phyloP scores from a whole-genome alignment of 306 rosid species.

The Cercis canadensis region DNA sequence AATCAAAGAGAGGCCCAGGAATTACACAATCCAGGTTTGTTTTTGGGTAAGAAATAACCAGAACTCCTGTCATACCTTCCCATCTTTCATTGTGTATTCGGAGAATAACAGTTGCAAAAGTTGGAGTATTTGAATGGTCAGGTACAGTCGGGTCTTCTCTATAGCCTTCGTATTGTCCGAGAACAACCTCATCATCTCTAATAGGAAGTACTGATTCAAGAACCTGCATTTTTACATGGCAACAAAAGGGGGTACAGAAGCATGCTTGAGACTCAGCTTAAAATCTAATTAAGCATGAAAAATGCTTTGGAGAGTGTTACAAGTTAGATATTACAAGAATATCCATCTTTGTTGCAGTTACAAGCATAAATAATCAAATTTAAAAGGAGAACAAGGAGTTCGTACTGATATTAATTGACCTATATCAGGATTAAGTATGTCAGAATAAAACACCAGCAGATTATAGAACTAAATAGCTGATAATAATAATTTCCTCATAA shows the following conservation, averaged over 20 bases:
- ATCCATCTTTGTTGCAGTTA: background rate
- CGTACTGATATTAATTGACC: background rate
- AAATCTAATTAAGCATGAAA: slow-evolving; percentile 19
- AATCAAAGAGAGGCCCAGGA: slow-evolving; percentile 17
- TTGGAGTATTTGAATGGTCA: slow-evolving; percentile 89
- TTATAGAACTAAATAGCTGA: background rate
- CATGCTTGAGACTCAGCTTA: slow-evolving; percentile 2
- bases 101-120: slow-evolving; percentile 85
- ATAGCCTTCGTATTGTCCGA: slow-evolving; percentile 97
- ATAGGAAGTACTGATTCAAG: slow-evolving; percentile 91
- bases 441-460: slow-evolving; percentile 8
- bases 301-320: slow-evolving; percentile 3
- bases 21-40: slow-evolving; percentile 7
- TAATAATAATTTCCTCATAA: slow-evolving; percentile 7
- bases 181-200: slow-evolving; percentile 81
- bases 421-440: slow-evolving; percentile 4
- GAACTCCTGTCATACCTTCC: slow-evolving; percentile 69
- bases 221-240: slow-evolving; percentile 62
- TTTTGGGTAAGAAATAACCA: slow-evolving; percentile 13
- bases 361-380: slow-evolving; percentile 6
- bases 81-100: slow-evolving; percentile 95
- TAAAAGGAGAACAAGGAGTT: background rate
- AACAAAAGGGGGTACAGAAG: slow-evolving; percentile 15
- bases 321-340: background rate
- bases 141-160: slow-evolving; percentile 97